phyloP scores from a whole-genome alignment of 108 stramenopile genomes.

The Hondaea fermentalgiana region DNA sequence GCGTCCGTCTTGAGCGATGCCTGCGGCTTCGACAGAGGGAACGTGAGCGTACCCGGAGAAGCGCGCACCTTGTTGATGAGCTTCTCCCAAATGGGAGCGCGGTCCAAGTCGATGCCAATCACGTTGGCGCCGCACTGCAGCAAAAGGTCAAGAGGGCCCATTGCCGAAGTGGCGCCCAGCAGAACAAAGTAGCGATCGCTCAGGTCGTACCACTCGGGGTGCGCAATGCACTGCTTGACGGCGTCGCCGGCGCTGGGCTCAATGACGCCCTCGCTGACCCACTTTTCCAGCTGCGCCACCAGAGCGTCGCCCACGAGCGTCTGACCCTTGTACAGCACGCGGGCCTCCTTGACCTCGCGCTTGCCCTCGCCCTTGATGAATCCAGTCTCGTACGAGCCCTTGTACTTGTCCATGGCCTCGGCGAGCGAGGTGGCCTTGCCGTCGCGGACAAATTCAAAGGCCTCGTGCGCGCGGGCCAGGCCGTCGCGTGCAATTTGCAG shows the following conservation, averaged over 20 bases:
- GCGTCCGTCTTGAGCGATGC: slow-evolving; percentile 48
- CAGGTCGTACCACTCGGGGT: slow-evolving; percentile 69
- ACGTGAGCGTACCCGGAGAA: slow-evolving; percentile 78
- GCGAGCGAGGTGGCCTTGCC: slow-evolving; percentile 59
- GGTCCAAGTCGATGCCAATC: slow-evolving; percentile 85
- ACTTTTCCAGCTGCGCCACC: slow-evolving; percentile 68
- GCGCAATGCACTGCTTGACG: slow-evolving; percentile 67
- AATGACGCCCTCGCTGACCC: slow-evolving; percentile 88
- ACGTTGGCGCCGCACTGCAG: slow-evolving; percentile 88
- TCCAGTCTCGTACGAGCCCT: slow-evolving; percentile 66
- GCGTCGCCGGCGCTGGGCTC: slow-evolving; percentile 86
- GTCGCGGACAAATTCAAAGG: slow-evolving; percentile 80
- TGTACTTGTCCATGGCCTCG: slow-evolving; percentile 71
- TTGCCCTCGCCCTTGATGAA: slow-evolving; percentile 59
- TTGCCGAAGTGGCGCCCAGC: slow-evolving; percentile 91
- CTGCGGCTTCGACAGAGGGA: slow-evolving; percentile 69
- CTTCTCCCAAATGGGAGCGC: slow-evolving; percentile 76
- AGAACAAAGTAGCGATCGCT: slow-evolving; percentile 84
- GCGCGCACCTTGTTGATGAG: slow-evolving; percentile 67
- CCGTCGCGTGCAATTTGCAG: slow-evolving; percentile 78
- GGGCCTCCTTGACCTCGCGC: slow-evolving; percentile 25
- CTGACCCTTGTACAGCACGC: slow-evolving; percentile 83
- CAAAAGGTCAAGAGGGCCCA: slow-evolving; percentile 87
- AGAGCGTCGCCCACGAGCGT: slow-evolving; percentile 67
- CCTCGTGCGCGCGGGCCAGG: slow-evolving; percentile 69